Conservation (phyloP, 352 stramenopile species). For the Pythium dissimile region DNA sequence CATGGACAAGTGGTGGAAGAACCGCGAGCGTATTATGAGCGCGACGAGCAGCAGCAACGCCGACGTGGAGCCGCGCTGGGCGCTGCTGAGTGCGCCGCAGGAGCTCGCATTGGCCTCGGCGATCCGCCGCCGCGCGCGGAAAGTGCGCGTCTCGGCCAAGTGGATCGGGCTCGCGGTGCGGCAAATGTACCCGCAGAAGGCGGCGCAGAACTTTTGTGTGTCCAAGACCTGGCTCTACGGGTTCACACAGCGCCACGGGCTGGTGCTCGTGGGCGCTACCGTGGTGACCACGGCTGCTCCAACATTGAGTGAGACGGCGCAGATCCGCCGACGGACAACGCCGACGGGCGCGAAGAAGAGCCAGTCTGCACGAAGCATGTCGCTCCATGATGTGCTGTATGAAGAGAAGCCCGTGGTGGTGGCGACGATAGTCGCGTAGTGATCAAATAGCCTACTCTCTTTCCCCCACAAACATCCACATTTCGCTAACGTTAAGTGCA, state of each 20-base stretch:
- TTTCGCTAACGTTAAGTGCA: not conserved
- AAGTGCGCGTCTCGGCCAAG: slow-evolving; percentile 28
- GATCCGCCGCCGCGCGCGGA: slow-evolving; percentile 19
- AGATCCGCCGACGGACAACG: not conserved
- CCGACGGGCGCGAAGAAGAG: slow-evolving; percentile 1
- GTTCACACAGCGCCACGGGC: slow-evolving; percentile 22
- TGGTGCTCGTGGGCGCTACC: slow-evolving; percentile 14
- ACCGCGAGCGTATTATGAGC: slow-evolving; percentile 20
- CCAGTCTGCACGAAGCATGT: slow-evolving; percentile 9
- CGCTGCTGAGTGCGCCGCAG: slow-evolving; percentile 13
- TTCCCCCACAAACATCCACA: not conserved
- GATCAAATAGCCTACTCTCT: not conserved
- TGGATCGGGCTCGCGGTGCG: slow-evolving; percentile 24
- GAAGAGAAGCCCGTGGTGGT: slow-evolving; percentile 16
- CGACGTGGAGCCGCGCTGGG: not conserved
- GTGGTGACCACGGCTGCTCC: not conserved
- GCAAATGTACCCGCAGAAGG: slow-evolving; percentile 25
- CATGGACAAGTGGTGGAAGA: slow-evolving; percentile 24
- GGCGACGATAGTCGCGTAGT: slow-evolving; percentile 14
- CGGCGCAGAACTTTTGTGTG: slow-evolving; percentile 14
- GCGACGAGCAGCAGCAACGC: not conserved
- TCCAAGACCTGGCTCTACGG: slow-evolving; percentile 20
- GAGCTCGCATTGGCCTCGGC: slow-evolving; percentile 13
- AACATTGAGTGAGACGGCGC: not conserved
- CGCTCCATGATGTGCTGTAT: slow-evolving; percentile 14